Conservation (phyloP, 2,329 filamentous ascomycete species). For the Neoscytalidium dimidiatum region DNA sequence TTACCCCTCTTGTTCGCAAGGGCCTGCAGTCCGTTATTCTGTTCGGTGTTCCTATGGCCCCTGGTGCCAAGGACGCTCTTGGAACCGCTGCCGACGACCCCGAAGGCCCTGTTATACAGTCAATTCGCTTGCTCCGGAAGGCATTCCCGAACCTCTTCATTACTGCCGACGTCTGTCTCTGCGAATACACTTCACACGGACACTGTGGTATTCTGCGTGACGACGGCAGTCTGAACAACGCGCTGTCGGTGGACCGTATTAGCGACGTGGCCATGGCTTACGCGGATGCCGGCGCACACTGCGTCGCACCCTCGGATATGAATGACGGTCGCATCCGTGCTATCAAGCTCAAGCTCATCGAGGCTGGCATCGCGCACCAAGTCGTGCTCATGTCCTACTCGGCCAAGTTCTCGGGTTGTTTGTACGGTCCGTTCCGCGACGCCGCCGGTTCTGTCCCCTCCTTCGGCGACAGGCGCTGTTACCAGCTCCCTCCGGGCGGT, state of each 20-base stretch:
- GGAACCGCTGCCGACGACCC: slow-evolving; percentile 93
- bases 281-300: slow-evolving; percentile 92
- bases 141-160: slow-evolving; percentile 91
- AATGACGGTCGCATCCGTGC: slow-evolving; percentile 96
- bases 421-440: slow-evolving; percentile 97
- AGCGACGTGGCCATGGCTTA: slow-evolving; percentile 98
- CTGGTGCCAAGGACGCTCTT: slow-evolving; percentile 82
- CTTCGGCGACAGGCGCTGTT: slow-evolving; percentile 94
- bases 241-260: slow-evolving; percentile 88
- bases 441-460: slow-evolving; percentile 88
- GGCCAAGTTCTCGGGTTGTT: slow-evolving; percentile 93
- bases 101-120: slow-evolving; percentile 83
- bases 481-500: slow-evolving; percentile 91
- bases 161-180: slow-evolving; percentile 90
- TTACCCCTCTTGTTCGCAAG: slow-evolving; percentile 84
- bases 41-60: slow-evolving; percentile 86
- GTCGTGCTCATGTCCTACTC: slow-evolving; percentile 96
- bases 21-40: slow-evolving; percentile 91
- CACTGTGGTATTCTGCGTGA: slow-evolving; percentile 96
- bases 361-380: slow-evolving; percentile 88
- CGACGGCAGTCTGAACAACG: slow-evolving; percentile 90
- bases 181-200: slow-evolving; percentile 97
- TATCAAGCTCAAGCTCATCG: slow-evolving; percentile 97
- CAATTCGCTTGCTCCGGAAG: slow-evolving; percentile 80
- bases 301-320: slow-evolving; percentile 97